These are phyloP conservation scores for Ceratobasidium sp. DNA, from an alignment of 1,284 basidiomycete genomes.

Conservation along the genomic window DNA sequence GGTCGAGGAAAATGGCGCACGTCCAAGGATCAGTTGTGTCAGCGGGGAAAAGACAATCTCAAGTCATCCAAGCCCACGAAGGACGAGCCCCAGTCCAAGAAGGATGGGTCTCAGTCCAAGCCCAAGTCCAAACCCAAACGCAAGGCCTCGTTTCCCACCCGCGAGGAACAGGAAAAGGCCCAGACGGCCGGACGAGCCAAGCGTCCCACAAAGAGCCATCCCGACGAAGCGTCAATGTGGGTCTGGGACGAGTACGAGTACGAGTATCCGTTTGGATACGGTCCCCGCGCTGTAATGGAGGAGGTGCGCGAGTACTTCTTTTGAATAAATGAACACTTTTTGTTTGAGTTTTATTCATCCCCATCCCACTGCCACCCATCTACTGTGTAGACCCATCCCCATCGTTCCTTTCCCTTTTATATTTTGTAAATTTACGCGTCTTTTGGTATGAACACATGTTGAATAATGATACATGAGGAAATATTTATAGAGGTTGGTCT, in stretches of 20 bases:
- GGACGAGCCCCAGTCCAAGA: slow-evolving; percentile 2
- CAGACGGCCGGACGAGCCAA: neutral
- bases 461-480: slow-evolving; percentile 15
- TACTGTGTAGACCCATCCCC: neutral
- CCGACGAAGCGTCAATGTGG: neutral
- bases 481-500: neutral
- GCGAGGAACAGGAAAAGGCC: slow-evolving; percentile 1
- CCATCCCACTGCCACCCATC: slow-evolving; percentile 60
- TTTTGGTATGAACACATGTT: slow-evolving; percentile 12
- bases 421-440: neutral
- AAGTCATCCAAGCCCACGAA: no score
- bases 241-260: slow-evolving; percentile 20
- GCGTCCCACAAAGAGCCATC: neutral
- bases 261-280: slow-evolving; percentile 11
- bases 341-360: slow-evolving; percentile 68
- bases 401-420: neutral
- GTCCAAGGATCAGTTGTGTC: no score
- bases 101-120: neutral
- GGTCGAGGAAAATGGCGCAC: slow-evolving; percentile 28
- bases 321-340: neutral
- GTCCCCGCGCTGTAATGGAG: slow-evolving; percentile 4
- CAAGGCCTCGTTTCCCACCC: slow-evolving; percentile 10
- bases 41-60: no score
- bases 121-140: neutral
- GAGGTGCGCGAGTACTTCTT: slow-evolving; percentile 24